Evolutionary conservation across 768 basidiomycete genomes (phyloP).

Genomic region (Clathrus columnatus): DNA sequence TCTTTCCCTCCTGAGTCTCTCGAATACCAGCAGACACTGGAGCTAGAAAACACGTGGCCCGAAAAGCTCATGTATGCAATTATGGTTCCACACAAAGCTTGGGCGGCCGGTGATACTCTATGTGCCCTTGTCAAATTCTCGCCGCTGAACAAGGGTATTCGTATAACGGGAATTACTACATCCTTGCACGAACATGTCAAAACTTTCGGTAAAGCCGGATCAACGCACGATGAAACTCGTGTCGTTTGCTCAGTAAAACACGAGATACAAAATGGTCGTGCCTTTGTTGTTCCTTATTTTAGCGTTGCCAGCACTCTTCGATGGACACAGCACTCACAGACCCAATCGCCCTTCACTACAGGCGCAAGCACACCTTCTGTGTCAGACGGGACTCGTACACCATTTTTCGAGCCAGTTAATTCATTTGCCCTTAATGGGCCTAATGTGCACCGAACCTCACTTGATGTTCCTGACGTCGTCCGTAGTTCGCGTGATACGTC

Average conservation of each 20-base stretch:
- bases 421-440: neutral
- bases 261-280: constrained; percentile 54
- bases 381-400: neutral
- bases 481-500: neutral
- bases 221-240: constrained; percentile 44
- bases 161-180: constrained; percentile 56
- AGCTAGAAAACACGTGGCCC: constrained; percentile 96
- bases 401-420: neutral
- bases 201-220: constrained; percentile 42
- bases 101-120: constrained; percentile 82
- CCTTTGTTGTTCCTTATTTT: constrained; percentile 15
- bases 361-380: constrained; percentile 1
- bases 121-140: constrained; percentile 80
- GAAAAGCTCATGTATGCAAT: constrained; percentile 94
- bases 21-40: constrained; percentile 93
- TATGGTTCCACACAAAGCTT: constrained; percentile 92
- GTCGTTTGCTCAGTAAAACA: constrained; percentile 56
- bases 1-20: constrained; percentile 74
- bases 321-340: neutral
- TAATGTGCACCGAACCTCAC: neutral
- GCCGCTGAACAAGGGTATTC: constrained; percentile 77
- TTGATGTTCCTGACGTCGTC: neutral
- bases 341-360: constrained; percentile 6
- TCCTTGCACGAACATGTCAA: constrained; percentile 70
- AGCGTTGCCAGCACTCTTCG: constrained; percentile 21